These are phyloP conservation scores for Penicillium polonicum DNA, from an alignment of 2,329 filamentous ascomycete genomes.

Conservation along the genomic window DNA sequence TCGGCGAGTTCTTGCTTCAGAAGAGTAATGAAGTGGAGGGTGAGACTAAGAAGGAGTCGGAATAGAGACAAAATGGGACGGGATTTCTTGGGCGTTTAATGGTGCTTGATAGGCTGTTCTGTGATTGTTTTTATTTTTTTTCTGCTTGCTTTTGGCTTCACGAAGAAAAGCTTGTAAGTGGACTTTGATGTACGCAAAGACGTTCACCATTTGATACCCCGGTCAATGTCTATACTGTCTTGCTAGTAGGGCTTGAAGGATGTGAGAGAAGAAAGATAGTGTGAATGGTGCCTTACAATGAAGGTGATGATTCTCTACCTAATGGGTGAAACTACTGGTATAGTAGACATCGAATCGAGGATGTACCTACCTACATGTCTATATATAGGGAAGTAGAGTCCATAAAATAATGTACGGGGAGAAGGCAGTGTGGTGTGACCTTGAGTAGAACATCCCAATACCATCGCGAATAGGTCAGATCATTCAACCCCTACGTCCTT, in stretches of 20 bases:
- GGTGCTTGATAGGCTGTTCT: neutral
- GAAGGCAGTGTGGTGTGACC: neutral
- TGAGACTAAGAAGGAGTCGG: constrained; percentile 28
- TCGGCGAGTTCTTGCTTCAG: constrained; percentile 70
- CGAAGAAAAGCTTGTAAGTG: neutral
- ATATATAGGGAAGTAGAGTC: neutral
- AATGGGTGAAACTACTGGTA: neutral
- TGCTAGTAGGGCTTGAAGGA: neutral
- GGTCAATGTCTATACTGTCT: neutral
- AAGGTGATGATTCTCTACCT: neutral
- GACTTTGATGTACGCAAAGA: neutral
- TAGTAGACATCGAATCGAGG: neutral
- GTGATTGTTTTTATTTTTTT: neutral
- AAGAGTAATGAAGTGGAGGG: constrained; percentile 65
- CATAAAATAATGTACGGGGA: neutral
- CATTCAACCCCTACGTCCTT: neutral
- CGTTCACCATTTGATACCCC: constrained; percentile 2
- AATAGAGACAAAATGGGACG: constrained; percentile 13
- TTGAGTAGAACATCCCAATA: neutral
- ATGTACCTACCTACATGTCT: neutral
- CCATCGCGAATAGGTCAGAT: neutral
- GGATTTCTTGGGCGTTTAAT: constrained; percentile 10
- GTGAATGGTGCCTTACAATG: neutral
- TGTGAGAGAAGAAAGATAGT: neutral
- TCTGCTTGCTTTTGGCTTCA: neutral